These are phyloP conservation scores for Penicillium canescens DNA, from an alignment of 495 filamentous ascomycete species.

Conservation along the genomic window DNA sequence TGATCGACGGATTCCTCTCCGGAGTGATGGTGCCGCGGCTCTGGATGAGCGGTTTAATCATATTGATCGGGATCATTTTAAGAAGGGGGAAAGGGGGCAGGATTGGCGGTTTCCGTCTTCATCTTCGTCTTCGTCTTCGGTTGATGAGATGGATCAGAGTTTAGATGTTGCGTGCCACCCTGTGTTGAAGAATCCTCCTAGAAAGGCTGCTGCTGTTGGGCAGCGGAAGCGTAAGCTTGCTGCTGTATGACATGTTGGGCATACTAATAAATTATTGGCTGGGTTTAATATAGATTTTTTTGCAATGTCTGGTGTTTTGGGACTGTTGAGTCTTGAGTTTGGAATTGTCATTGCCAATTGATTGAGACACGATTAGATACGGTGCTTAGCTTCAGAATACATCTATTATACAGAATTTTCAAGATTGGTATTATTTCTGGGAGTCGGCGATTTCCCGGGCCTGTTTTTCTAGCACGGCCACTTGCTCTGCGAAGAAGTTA, in stretches of 20 bases:
- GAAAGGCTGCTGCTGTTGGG: constrained; percentile 4
- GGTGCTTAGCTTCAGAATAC: constrained; percentile 6
- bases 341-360: background rate
- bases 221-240: constrained; percentile 32
- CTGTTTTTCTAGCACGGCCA: constrained; percentile 42
- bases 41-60: constrained; percentile 84
- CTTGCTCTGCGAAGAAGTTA: constrained; percentile 33
- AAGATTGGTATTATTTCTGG: constrained; percentile 23
- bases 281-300: background rate
- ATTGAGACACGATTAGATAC: constrained; percentile 11
- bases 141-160: background rate
- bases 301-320: background rate
- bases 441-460: constrained; percentile 37
- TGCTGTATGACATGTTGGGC: background rate
- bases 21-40: constrained; percentile 54
- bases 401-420: constrained; percentile 2
- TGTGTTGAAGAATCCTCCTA: background rate
- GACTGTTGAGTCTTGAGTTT: background rate
- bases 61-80: constrained; percentile 75
- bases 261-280: background rate
- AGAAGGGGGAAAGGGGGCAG: constrained; percentile 48
- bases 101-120: constrained; percentile 43
- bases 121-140: background rate
- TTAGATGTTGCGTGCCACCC: background rate
- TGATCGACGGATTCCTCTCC: constrained; percentile 53